phyloP scores from a whole-genome alignment of 306 rosid genomes.

The Pyrus pyrifolia region DNA sequence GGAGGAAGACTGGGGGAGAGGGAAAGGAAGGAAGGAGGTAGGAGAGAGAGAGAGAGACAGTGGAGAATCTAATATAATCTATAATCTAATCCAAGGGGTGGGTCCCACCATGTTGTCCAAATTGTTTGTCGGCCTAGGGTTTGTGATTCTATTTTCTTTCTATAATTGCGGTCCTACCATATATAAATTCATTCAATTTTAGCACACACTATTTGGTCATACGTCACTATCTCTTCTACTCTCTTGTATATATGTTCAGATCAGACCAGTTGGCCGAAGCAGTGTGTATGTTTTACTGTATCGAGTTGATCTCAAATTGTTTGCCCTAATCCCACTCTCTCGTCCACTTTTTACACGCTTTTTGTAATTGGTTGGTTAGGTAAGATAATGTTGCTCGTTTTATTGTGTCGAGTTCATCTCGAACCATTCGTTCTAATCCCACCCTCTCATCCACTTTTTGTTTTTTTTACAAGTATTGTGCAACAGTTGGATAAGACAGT shows the following conservation, averaged over 20 bases:
- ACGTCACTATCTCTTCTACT: too few species aligned
- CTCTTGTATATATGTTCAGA: too few species aligned
- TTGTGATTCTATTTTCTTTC: background rate
- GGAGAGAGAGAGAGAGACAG: background rate
- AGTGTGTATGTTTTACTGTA: too few species aligned
- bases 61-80: background rate
- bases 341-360: too few species aligned
- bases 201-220: background rate
- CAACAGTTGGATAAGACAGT: too few species aligned
- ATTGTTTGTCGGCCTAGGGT: background rate
- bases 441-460: too few species aligned
- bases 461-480: too few species aligned
- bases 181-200: background rate
- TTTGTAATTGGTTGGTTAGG: fast-evolving
- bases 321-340: too few species aligned
- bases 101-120: background rate
- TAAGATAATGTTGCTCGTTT: background rate
- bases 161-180: background rate
- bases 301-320: fast-evolving
- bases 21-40: background rate
- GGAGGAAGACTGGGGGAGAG: background rate
- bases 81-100: background rate
- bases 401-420: too few species aligned
- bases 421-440: too few species aligned
- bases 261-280: fast-evolving